Percentiles rank a stretch among this genome's conserved stretches.
Conservation (phyloP, 2,329 filamentous ascomycete genomes). For the Talaromyces sp. region DNA sequence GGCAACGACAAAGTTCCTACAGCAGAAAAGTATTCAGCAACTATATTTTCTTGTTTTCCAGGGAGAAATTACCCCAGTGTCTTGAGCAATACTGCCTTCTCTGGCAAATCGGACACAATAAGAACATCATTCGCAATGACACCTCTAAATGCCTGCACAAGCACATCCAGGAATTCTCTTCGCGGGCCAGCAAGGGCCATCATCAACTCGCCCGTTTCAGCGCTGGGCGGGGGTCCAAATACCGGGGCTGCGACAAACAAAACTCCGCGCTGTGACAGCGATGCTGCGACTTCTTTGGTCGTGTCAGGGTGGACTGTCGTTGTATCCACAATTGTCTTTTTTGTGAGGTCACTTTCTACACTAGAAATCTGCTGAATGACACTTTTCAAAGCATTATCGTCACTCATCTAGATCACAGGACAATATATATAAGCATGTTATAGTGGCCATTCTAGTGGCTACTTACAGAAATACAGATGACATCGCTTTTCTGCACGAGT, state of each 20-base stretch:
- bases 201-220: conserved; percentile 9
- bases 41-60: background rate
- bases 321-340: conserved; percentile 13
- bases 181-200: conserved; percentile 10
- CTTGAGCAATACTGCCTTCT: conserved; percentile 14
- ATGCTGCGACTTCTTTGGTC: conserved; percentile 3
- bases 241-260: conserved; percentile 8
- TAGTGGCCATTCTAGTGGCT: background rate
- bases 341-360: conserved; percentile 5
- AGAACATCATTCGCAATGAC: conserved; percentile 13
- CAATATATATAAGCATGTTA: background rate
- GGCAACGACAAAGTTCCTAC: conserved; percentile 18
- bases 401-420: background rate
- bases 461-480: conserved; percentile 14
- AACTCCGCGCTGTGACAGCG: conserved; percentile 1
- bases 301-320: conserved; percentile 14
- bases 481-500: conserved; percentile 10
- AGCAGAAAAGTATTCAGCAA: background rate
- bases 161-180: background rate
- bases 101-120: conserved; percentile 12
- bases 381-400: background rate
- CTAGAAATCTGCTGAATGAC: background rate
- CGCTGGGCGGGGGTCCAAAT: conserved; percentile 12
- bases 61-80: conserved; percentile 7
- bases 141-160: conserved; percentile 5